Percentiles rank a stretch among this genome's conserved stretches.
Evolutionary conservation across 176 grass and related monocot genomes (phyloP).

Genomic region (Eleusine coracana): DNA sequence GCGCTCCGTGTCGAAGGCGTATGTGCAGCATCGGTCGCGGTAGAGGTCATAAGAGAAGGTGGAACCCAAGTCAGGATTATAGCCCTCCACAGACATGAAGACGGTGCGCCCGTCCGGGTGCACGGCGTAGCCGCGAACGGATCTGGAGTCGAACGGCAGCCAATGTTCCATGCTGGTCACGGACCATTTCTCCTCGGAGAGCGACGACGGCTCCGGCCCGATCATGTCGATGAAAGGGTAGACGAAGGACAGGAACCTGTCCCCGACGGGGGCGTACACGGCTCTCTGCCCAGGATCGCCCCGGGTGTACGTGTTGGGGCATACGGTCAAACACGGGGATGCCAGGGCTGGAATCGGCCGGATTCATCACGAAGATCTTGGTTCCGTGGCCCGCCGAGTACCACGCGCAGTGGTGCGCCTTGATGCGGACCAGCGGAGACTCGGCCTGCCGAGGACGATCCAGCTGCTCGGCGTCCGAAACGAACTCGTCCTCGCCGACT

Average conservation of each 20-base stretch:
- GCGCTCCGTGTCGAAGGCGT: not conserved
- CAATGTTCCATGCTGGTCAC: not conserved
- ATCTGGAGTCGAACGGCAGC: not conserved
- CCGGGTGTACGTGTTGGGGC: not conserved
- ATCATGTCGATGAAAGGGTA: not conserved
- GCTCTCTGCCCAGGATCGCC: too few relatives aligned
- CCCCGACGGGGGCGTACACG: not conserved
- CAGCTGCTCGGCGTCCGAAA: too few relatives aligned
- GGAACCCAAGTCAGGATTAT: not conserved
- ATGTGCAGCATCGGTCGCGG: not conserved
- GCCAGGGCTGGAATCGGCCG: not conserved
- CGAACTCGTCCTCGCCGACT: not conserved
- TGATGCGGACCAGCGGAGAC: constrained; percentile 1
- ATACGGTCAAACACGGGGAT: not conserved
- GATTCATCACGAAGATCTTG: not conserved
- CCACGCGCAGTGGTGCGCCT: not conserved
- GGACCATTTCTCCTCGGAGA: not conserved
- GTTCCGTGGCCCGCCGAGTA: not conserved
- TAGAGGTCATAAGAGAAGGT: not conserved
- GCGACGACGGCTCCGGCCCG: not conserved
- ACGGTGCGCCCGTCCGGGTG: not conserved
- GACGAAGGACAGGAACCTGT: not conserved
- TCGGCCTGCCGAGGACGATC: not conserved
- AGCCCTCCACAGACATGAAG: not conserved
- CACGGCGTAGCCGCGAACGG: not conserved